phyloP scores from a whole-genome alignment of 441 rosid species.

The Arabidopsis lyrata region DNA sequence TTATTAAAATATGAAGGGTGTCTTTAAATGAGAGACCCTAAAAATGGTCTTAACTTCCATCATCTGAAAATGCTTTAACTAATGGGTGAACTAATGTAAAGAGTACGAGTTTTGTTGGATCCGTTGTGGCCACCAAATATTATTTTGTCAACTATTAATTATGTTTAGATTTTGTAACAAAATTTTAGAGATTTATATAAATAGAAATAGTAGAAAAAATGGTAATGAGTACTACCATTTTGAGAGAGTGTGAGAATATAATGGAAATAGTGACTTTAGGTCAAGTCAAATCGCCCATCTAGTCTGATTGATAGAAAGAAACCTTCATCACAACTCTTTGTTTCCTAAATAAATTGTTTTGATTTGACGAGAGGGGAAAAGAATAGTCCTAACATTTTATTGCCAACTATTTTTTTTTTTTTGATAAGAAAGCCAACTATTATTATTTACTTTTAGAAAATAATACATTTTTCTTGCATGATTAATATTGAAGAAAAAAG shows the following conservation, averaged over 20 bases:
- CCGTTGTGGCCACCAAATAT: conserved; percentile 11
- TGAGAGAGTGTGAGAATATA: conserved; percentile 26
- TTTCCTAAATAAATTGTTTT: conserved; percentile 41
- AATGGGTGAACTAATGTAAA: background rate
- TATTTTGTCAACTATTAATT: background rate
- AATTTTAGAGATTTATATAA: background rate
- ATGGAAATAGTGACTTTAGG: conserved; percentile 44
- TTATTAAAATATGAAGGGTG: too few relatives aligned
- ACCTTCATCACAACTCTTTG: conserved; percentile 43
- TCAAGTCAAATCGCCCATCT: conserved; percentile 45
- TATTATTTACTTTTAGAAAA: background rate
- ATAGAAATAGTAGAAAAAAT: background rate
- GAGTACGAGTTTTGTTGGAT: conserved; percentile 1
- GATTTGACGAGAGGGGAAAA: conserved; percentile 39
- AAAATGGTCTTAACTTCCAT: too few relatives aligned
- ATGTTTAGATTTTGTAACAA: background rate
- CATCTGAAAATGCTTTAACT: too few relatives aligned
- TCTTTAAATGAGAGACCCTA: too few relatives aligned
- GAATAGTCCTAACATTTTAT: conserved; percentile 27
- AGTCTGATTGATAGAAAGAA: conserved; percentile 44
- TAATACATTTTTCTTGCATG: background rate
- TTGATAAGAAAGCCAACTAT: too few relatives aligned
- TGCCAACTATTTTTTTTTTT: background rate
- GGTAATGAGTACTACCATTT: conserved; percentile 25
- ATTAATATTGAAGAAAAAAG: too few relatives aligned